Evolutionary conservation across 495 filamentous ascomycete genomes (phyloP), one percentile per base, ranked within the genome.

Genomic region (Xylaria grammica): DNA sequence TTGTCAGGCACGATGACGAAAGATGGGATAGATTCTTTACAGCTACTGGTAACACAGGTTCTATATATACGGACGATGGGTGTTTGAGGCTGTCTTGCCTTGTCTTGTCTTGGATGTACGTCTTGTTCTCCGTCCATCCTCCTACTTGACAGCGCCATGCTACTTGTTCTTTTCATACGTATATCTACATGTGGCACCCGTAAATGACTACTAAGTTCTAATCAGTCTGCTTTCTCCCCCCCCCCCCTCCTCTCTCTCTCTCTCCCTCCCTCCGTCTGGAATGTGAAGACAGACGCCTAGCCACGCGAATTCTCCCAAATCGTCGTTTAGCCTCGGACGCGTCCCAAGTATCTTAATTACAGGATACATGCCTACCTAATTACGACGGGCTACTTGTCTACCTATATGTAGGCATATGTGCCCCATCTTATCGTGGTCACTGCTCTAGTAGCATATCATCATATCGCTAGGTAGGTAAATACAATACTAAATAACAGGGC

Each of bases 51-150:
- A 36, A 40, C 15, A 55, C 11, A 26, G 29, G 3, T 22, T 42
- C 29, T 61, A 61, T 60, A 32, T 48, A 38, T 40, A 42, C 22
- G 42, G 42, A 30, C 17, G 32, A 36, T 38, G 7, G 34, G 48
- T 27, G 34, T 52, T 61, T 61, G 58, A 61, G 58, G 58, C 34
- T 61, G 58, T 61, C 58, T 61, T 61, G 58, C 51, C 58, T 61
- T 51, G 46, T 59, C 56, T 17, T 59, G 20, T 48, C 19, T 24
- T 48, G 45, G 13, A 59, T 34, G 56, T 59, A 34, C 13, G 34
- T 45, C n/a, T 58, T 58, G 30, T 29, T 58, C 17, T 15, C 3
- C 13, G 7, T 3, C 7, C 40, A 42, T 17, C 40, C 3, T 42
- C 13, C 17, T 42, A 3, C 40, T 42, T 17, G 40, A 6, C 40